Conservation (phyloP, 2,329 filamentous ascomycete species). For the Penicillium fuscoglaucum region DNA sequence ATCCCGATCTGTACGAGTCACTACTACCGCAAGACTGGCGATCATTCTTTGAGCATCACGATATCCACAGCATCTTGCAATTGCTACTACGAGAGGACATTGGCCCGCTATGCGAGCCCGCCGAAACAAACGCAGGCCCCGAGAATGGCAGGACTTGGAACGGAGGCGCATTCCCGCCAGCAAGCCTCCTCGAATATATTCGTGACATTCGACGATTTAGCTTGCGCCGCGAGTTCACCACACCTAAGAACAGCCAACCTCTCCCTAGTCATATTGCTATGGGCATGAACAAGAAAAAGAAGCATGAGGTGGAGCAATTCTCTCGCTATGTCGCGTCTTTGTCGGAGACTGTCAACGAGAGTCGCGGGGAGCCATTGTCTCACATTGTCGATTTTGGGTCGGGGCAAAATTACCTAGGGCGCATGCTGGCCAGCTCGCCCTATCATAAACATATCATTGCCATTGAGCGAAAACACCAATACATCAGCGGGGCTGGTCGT, state of each 20-base stretch:
- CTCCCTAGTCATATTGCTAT: constrained; percentile 72
- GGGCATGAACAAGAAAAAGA: constrained; percentile 95
- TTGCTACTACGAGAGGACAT: constrained; percentile 78
- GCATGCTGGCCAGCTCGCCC: constrained; percentile 78
- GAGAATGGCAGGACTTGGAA: constrained; percentile 40
- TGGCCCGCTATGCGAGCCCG: constrained; percentile 37
- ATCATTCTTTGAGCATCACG: constrained; percentile 67
- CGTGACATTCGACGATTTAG: constrained; percentile 67
- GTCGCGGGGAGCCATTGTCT: constrained; percentile 58
- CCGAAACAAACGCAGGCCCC: not conserved
- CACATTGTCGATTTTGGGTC: constrained; percentile 96
- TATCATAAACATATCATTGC: constrained; percentile 87
- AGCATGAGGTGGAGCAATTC: constrained; percentile 90
- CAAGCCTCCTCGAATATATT: constrained; percentile 69
- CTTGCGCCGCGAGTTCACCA: constrained; percentile 62
- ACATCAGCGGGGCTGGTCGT: constrained; percentile 79
- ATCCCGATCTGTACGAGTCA: constrained; percentile 75
- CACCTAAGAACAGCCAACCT: constrained; percentile 47
- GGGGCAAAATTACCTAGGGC: constrained; percentile 92
- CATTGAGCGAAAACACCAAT: constrained; percentile 82
- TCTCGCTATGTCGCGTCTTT: constrained; percentile 79
- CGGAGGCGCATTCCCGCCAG: constrained; percentile 45
- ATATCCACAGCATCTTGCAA: constrained; percentile 75
- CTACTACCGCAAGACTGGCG: constrained; percentile 80
- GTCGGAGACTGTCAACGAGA: constrained; percentile 54